A percentile compares a stretch with the other conserved stretches of the same genome.
These are phyloP conservation scores for Phytophthora colocasiae DNA, from an alignment of 352 stramenopile species.

Conservation along the genomic window DNA sequence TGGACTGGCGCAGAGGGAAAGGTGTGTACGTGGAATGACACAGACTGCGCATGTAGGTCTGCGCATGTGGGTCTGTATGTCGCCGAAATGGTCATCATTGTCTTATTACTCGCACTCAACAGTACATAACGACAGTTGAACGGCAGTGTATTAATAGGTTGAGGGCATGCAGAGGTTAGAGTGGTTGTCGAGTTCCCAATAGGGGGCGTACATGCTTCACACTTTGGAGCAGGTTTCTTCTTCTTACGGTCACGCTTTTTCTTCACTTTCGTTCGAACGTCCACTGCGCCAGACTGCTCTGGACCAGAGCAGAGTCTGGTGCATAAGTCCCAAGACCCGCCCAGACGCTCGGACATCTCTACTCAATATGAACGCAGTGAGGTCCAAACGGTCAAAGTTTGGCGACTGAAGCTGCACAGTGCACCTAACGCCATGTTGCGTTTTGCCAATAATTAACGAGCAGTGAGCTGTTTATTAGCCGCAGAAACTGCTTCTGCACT, in stretches of 20 bases:
- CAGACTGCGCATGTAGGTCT: too few species aligned
- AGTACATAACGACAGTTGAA: too few species aligned
- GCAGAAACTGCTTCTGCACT: constrained; percentile 21
- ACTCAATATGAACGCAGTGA: constrained; percentile 35
- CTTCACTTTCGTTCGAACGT: neutral
- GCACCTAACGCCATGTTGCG: neutral
- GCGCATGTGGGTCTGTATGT: too few species aligned
- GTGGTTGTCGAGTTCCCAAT: constrained; percentile 24
- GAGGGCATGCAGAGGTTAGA: too few species aligned
- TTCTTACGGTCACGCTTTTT: constrained; percentile 23
- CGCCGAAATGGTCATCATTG: too few species aligned
- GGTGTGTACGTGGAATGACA: too few species aligned
- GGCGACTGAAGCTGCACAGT: constrained; percentile 18
- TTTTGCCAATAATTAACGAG: constrained; percentile 13
- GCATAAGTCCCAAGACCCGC: neutral
- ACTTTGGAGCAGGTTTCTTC: constrained; percentile 1
- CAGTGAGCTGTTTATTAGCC: constrained; percentile 11
- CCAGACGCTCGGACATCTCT: constrained; percentile 22
- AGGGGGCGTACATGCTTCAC: neutral
- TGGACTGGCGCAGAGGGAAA: constrained; percentile 1
- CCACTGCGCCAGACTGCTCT: neutral
- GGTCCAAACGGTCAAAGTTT: constrained; percentile 22
- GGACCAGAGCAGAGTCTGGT: too few species aligned
- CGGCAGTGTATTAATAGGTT: too few species aligned
- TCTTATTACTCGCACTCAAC: too few species aligned